Percentiles rank a stretch among this genome's conserved stretches.
These are phyloP conservation scores for Colletotrichum lindemuthianum DNA, from an alignment of 2,329 filamentous ascomycete genomes.

Conservation along the genomic window DNA sequence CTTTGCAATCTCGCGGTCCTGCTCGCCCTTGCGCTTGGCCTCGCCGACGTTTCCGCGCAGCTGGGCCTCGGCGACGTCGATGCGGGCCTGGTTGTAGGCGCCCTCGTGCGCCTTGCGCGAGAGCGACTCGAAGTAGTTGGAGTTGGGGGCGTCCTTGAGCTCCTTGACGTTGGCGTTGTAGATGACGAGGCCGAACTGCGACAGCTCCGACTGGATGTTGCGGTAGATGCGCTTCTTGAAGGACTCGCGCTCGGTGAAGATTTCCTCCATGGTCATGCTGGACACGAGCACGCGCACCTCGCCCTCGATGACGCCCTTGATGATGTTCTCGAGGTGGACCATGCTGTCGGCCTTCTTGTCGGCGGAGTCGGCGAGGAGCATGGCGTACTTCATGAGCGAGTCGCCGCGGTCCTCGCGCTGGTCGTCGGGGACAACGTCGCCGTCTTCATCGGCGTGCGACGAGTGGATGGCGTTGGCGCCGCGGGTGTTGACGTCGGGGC, in stretches of 20 bases:
- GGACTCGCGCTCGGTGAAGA: conserved; percentile 80
- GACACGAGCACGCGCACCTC: conserved; percentile 86
- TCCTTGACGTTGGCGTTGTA: conserved; percentile 84
- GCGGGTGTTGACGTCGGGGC: conserved; percentile 75
- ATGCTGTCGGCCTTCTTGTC: conserved; percentile 51
- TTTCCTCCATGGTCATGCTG: conserved; percentile 93
- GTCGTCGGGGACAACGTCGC: conserved; percentile 35
- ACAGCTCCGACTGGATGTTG: conserved; percentile 82
- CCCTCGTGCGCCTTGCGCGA: conserved; percentile 87
- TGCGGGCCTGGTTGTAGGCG: conserved; percentile 79
- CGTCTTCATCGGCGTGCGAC: conserved; percentile 36
- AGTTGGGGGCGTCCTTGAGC: conserved; percentile 82
- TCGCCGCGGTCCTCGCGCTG: conserved; percentile 64
- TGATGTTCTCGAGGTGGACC: conserved; percentile 81
- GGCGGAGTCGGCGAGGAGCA: conserved; percentile 79
- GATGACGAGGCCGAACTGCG: conserved; percentile 82
- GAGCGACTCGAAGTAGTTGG: conserved; percentile 85
- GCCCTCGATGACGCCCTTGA: conserved; percentile 91
- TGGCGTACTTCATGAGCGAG: conserved; percentile 82
- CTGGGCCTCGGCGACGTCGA: conserved; percentile 73
- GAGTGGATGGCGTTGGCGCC: conserved; percentile 53
- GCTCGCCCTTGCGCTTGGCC: conserved; percentile 79
- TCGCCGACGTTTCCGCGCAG: conserved; percentile 79
- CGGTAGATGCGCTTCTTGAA: conserved; percentile 81
- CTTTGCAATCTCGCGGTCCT: conserved; percentile 87